Base-by-base conservation (phyloP, 257 asterid genomes). In the Rhazya stricta region DNA sequence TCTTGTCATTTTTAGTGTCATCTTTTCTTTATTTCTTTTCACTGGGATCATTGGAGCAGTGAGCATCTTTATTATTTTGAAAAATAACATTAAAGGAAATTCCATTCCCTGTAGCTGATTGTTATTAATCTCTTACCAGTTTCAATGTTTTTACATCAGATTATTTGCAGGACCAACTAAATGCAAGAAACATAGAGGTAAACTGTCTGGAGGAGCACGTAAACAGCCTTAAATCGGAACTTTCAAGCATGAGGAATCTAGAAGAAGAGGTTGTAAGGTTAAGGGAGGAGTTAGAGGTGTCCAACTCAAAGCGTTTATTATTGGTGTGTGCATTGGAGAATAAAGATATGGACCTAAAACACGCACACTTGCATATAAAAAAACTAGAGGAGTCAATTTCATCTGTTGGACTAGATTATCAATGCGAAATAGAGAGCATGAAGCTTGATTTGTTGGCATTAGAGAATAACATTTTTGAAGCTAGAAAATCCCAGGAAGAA, bases 111-210 rank as follows among this genome's bases (percentile, higher is more conserved):
- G 36, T 30, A 57, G 25, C 48, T 60, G 54, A 56, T 60, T 6
- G 9, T 72, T 76, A 12, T 45, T 42, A 19, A 54, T 67, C 69
- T n/a, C 80, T 80, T 74, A 79, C 72, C 45, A 50, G 60, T 79
- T 74, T 74, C 57, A 77, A 75, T 72, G 58, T 51, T 74, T 77
- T 80, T 78, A 78, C 77, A 79, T 57, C 85, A 94, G 98, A 94
- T 87, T 94, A 89, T 83, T 87, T 94, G 88, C 97, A 89, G 91
- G 98, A 91, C 85, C 97, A 91, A 79, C 85, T 94, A 54, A 82
- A 85, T 79, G 78, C 74, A 79, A 91, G 88, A 81, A 87, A 86
- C 86, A 82, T 78, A 9, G 88, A 86, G 78, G 83, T 81, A 43
- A 79, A 82, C 78, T 79, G 79, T 81, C 81, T 88, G 1, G 82